Conservation (phyloP, 2,329 filamentous ascomycete genomes). For the Fusarium hainanense region DNA sequence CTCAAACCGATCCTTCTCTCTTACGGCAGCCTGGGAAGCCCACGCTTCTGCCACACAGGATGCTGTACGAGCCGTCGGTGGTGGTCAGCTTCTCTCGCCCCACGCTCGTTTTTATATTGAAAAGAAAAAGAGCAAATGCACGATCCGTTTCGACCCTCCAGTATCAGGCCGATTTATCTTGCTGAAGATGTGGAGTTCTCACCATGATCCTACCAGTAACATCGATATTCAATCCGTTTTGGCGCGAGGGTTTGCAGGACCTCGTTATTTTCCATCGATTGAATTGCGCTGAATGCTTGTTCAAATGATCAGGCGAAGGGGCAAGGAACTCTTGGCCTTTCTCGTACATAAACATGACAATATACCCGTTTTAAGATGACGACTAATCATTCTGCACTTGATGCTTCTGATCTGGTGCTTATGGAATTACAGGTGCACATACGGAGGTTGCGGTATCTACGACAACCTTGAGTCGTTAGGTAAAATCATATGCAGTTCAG, state of each 20-base stretch:
- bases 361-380: slow-evolving; percentile 11
- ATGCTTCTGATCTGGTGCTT: background rate
- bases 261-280: slow-evolving; percentile 81
- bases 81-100: slow-evolving; percentile 73
- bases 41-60: slow-evolving; percentile 66
- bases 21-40: slow-evolving; percentile 57
- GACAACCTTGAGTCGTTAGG: background rate
- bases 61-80: slow-evolving; percentile 66
- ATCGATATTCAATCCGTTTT: slow-evolving; percentile 92
- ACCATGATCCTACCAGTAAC: slow-evolving; percentile 71
- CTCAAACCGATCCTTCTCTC: slow-evolving; percentile 37
- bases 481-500: background rate
- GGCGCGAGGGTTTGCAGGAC: slow-evolving; percentile 85
- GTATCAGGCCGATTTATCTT: slow-evolving; percentile 86
- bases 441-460: background rate
- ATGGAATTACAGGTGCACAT: background rate
- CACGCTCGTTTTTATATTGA: slow-evolving; percentile 88
- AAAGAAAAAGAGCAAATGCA: slow-evolving; percentile 84
- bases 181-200: slow-evolving; percentile 89
- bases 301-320: background rate
- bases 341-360: slow-evolving; percentile 3
- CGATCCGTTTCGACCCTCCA: slow-evolving; percentile 84
- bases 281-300: slow-evolving; percentile 61
- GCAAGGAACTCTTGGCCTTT: background rate
- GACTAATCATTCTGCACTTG: background rate